Evolutionary conservation across 306 rosid species (phyloP), one percentile per base, ranked within the genome.

Genomic region (Acmispon strigosus): DNA sequence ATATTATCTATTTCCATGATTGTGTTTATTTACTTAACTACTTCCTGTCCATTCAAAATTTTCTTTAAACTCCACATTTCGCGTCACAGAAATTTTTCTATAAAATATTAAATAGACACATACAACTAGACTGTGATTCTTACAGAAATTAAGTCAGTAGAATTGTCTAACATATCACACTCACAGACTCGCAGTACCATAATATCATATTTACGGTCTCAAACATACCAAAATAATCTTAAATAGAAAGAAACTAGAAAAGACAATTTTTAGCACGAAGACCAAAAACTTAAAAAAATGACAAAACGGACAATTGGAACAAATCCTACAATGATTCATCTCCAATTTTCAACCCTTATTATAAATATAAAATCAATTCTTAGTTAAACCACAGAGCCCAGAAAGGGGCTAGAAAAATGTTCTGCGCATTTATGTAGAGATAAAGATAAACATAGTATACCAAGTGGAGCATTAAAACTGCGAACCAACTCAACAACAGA

Each of bases 391-490:
- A 49, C 29, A 61, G 7, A 15, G 24, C 74, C 47, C 11, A 51
- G 45, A 29, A 58, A 52, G 71, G 1, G n/a, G 55, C 44, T 13
- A 10, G 52, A 43, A 59, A 70, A 32, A 45, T 27, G 32, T 8
- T 4, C 4, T 18, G 32, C 43, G 43, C 13, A 43, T 44, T 20
- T 17, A 12, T 18, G 48, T 52, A 51, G 47, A 61, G 51, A 57
- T 41, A 44, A 37, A 49, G 52, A 66, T 55, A 36, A 70, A 18
- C 45, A 49, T 29, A 52, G 17, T 61, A 50, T 84, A 91, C 98
- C 96, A 41, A 72, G 12, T 42, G 98, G 96, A 70, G 94, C 98
- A 58, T 84, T 72, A 53, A 90, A 85, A 67, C 96, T 82, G 36
- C 61, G 81, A 66, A 92, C 86, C 84, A 92, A 81, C 83, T 90